phyloP scores from a whole-genome alignment of 1,139 yeast genomes.

The Williopsis jadinii region DNA sequence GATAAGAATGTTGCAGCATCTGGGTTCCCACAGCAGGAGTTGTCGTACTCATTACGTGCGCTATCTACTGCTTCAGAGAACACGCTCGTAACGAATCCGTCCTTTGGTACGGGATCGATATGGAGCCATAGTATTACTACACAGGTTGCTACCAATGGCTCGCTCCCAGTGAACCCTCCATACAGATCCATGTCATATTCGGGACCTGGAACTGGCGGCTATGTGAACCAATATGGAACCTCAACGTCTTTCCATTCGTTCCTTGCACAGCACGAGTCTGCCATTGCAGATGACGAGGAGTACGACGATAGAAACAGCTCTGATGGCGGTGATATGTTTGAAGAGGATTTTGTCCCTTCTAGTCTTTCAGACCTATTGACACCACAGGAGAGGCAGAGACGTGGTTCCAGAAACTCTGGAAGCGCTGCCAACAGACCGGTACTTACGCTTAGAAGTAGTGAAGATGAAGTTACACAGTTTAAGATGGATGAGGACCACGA shows the following conservation, averaged over 20 bases:
- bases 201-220: neutral
- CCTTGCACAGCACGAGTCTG: conserved; percentile 27
- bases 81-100: too few relatives aligned
- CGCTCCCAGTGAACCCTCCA: too few relatives aligned
- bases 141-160: too few relatives aligned
- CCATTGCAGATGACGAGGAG: conserved; percentile 37
- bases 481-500: conserved; percentile 19
- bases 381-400: conserved; percentile 65
- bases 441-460: neutral
- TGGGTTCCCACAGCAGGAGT: too few relatives aligned
- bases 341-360: conserved; percentile 74
- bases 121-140: too few relatives aligned
- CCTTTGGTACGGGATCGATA: too few relatives aligned
- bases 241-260: too few relatives aligned
- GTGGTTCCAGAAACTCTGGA: conserved; percentile 39
- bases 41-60: too few relatives aligned
- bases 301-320: conserved; percentile 15
- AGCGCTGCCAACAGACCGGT: neutral
- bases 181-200: neutral
- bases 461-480: conserved; percentile 16
- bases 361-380: conserved; percentile 67
- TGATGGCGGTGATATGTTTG: conserved; percentile 38
- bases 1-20: too few relatives aligned
- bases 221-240: neutral
- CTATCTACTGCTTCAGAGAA: too few relatives aligned